phyloP scores from a whole-genome alignment of 495 filamentous ascomycete species.

The Neohortaea acidophila region DNA sequence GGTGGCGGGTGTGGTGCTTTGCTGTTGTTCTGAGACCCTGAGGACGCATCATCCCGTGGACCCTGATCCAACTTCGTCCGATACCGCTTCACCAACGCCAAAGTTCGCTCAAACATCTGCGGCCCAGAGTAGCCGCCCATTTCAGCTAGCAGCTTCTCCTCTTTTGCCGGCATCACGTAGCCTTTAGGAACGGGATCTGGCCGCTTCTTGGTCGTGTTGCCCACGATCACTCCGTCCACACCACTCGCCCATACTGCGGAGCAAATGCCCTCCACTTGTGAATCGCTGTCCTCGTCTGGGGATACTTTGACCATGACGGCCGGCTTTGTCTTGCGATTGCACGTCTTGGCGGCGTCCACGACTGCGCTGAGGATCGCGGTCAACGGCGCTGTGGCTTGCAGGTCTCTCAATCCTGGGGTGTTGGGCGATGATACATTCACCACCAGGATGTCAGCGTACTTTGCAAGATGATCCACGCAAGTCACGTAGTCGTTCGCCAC shows the following conservation, averaged over 20 bases:
- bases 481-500: slow-evolving; percentile 73
- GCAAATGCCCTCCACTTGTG: slow-evolving; percentile 73
- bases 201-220: slow-evolving; percentile 82
- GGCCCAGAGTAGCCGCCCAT: slow-evolving; percentile 84
- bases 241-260: slow-evolving; percentile 69
- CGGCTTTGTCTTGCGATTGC: slow-evolving; percentile 56
- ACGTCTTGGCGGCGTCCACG: slow-evolving; percentile 53
- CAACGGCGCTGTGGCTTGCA: slow-evolving; percentile 70
- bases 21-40: slow-evolving; percentile 19
- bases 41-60: slow-evolving; percentile 17
- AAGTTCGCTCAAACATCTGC: slow-evolving; percentile 62
- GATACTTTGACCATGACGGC: slow-evolving; percentile 94
- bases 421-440: slow-evolving; percentile 97
- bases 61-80: slow-evolving; percentile 50
- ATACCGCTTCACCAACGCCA: slow-evolving; percentile 63
- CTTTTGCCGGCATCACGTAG: slow-evolving; percentile 45
- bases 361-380: slow-evolving; percentile 67
- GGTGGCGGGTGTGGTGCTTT: slow-evolving; percentile 1
- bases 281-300: slow-evolving; percentile 75
- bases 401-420: slow-evolving; percentile 70
- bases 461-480: slow-evolving; percentile 65
- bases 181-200: slow-evolving; percentile 50
- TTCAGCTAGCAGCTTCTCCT: slow-evolving; percentile 53
- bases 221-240: slow-evolving; percentile 92
- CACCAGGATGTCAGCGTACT: slow-evolving; percentile 83